Percentiles rank a stretch among this genome's conserved stretches.
These are phyloP conservation scores for Phytophthora agathidicida DNA, from an alignment of 352 stramenopile species.

Conservation along the genomic window DNA sequence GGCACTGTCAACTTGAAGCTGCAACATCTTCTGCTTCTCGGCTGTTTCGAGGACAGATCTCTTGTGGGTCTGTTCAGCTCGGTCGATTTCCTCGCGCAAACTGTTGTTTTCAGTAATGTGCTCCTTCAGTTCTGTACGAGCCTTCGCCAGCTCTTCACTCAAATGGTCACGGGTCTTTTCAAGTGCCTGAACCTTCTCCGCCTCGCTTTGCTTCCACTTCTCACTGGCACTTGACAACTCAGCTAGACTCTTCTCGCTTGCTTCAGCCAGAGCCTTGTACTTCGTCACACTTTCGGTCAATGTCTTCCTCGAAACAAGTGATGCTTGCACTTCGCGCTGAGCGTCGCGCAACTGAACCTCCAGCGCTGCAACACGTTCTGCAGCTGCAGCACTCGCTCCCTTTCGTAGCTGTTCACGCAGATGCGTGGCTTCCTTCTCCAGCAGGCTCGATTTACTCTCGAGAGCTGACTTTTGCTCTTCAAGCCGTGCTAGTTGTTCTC, in stretches of 20 bases:
- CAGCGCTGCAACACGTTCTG: conserved; percentile 64
- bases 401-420: conserved; percentile 69
- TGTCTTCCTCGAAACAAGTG: conserved; percentile 62
- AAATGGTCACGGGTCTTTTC: conserved; percentile 47
- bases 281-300: conserved; percentile 65
- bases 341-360: conserved; percentile 69
- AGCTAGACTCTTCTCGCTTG: conserved; percentile 69
- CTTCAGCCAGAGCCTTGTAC: conserved; percentile 81
- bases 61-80: conserved; percentile 44
- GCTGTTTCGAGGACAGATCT: conserved; percentile 40
- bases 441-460: conserved; percentile 45
- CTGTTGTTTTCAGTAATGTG: conserved; percentile 63
- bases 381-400: conserved; percentile 56
- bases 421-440: conserved; percentile 67
- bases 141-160: conserved; percentile 52
- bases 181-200: conserved; percentile 52
- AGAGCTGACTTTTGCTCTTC: conserved; percentile 59
- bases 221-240: conserved; percentile 70
- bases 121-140: conserved; percentile 59
- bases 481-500: conserved; percentile 53
- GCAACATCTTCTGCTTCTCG: conserved; percentile 53
- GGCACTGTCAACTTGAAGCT: conserved; percentile 49
- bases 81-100: conserved; percentile 72
- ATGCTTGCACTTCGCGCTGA: conserved; percentile 63
- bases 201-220: conserved; percentile 62